phyloP scores from a whole-genome alignment of 2,329 filamentous ascomycete genomes.

The Penicillium janthinellum region DNA sequence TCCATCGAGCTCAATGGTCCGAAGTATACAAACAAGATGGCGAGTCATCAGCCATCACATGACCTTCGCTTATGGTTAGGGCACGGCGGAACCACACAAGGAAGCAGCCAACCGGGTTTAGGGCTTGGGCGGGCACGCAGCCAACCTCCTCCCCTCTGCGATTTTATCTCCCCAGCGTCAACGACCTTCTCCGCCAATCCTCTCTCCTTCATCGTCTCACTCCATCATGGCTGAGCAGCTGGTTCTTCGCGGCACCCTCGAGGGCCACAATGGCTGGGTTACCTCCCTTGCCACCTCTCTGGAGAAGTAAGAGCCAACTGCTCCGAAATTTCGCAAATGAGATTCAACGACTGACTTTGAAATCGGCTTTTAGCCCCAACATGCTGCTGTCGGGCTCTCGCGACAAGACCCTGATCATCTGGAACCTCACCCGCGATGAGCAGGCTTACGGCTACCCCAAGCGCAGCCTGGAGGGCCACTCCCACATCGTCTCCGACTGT shows the following conservation, averaged over 20 bases:
- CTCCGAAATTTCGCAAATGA: conserved; percentile 27
- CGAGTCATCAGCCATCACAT: conserved; percentile 22
- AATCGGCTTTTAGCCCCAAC: conserved; percentile 71
- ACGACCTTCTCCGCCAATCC: conserved; percentile 46
- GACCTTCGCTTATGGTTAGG: conserved; percentile 40
- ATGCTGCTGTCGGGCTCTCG: conserved; percentile 97
- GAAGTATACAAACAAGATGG: conserved; percentile 6
- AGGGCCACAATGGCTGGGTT: conserved; percentile 99
- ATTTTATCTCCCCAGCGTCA: conserved; percentile 45
- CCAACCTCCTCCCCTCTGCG: conserved; percentile 38
- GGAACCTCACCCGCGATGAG: conserved; percentile 99
- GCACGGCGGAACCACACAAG: conserved; percentile 34
- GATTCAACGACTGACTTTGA: conserved; percentile 39
- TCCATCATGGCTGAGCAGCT: conserved; percentile 83
- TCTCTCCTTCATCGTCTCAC: conserved; percentile 44
- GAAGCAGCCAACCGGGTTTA: conserved; percentile 38
- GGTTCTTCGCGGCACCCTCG: conserved; percentile 94
- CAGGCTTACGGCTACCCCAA: conserved; percentile 98
- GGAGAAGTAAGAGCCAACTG: conserved; percentile 75
- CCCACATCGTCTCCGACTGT: conserved; percentile 99
- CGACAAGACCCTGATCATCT: conserved; percentile 99
- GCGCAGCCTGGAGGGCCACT: conserved; percentile 97
- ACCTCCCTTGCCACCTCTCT: conserved; percentile 97
- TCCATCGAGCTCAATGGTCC: background rate
- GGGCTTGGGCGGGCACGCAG: conserved; percentile 41